These are phyloP conservation scores for Neoboletus brunneissimus DNA, from an alignment of 768 basidiomycete genomes.

Conservation along the genomic window DNA sequence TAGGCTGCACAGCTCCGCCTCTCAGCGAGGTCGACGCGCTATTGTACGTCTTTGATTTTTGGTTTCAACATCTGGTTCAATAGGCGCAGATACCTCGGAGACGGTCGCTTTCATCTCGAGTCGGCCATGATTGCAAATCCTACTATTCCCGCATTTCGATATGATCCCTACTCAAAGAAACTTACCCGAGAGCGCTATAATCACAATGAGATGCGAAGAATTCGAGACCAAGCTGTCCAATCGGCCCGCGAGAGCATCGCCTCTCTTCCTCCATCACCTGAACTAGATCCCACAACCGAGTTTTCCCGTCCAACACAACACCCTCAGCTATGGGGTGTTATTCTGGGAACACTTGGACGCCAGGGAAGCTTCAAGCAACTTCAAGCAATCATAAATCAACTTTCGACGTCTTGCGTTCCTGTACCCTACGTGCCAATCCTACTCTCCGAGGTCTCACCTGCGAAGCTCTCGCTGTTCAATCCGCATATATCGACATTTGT, in stretches of 20 bases:
- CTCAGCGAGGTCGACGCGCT: conserved; percentile 81
- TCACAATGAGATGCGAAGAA: conserved; percentile 79
- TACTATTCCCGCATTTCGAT: conserved; percentile 88
- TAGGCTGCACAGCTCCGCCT: conserved; percentile 93
- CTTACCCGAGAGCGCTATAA: conserved; percentile 90
- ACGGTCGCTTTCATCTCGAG: conserved; percentile 97
- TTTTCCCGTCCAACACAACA: conserved; percentile 12
- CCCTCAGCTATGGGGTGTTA: conserved; percentile 72
- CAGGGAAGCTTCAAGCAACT: conserved; percentile 93
- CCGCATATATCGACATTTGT: conserved; percentile 85
- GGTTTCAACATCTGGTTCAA: neutral
- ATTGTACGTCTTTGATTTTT: conserved; percentile 53
- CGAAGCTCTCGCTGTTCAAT: conserved; percentile 82
- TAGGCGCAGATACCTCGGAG: conserved; percentile 82
- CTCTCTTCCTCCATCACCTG: conserved; percentile 17
- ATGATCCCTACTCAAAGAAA: conserved; percentile 98
- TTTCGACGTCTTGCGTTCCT: conserved; percentile 47
- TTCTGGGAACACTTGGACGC: conserved; percentile 90
- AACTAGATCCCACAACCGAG: conserved; percentile 17
- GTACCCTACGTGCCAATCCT: conserved; percentile 88
- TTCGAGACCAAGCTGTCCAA: conserved; percentile 73
- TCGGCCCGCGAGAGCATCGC: conserved; percentile 66
- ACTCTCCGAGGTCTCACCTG: conserved; percentile 94
- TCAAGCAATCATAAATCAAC: conserved; percentile 76
- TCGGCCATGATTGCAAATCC: conserved; percentile 99